Evolutionary conservation across 495 filamentous ascomycete species (phyloP).

Genomic region (Pseudomonodictys pantanalensis): DNA sequence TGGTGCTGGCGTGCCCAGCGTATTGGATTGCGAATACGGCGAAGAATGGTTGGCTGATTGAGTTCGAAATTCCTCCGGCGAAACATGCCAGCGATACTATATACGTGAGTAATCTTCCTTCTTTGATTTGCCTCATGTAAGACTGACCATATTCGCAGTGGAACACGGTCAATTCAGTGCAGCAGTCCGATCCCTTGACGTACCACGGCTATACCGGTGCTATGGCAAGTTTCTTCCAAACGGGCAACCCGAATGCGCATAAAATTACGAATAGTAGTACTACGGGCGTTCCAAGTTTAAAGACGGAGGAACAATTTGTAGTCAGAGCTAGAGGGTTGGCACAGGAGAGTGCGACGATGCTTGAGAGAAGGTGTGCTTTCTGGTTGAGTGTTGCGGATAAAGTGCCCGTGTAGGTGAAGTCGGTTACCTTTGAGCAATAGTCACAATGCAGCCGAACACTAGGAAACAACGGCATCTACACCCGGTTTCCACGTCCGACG

Average conservation of each 20-base stretch:
- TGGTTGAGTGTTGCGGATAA: constrained; percentile 43
- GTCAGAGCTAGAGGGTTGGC: constrained; percentile 36
- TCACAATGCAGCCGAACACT: constrained; percentile 26
- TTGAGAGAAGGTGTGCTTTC: constrained; percentile 53
- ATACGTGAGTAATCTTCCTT: constrained; percentile 44
- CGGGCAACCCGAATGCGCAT: constrained; percentile 57
- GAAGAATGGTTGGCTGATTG: constrained; percentile 50
- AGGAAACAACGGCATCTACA: too few species aligned
- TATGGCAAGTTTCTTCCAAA: constrained; percentile 58
- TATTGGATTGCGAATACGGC: constrained; percentile 55
- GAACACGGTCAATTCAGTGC: constrained; percentile 55
- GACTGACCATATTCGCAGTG: constrained; percentile 43
- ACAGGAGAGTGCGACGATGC: constrained; percentile 11
- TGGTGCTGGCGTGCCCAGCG: constrained; percentile 59
- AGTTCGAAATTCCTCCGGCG: constrained; percentile 59
- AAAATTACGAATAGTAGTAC: constrained; percentile 52
- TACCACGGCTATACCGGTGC: constrained; percentile 60
- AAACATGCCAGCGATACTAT: constrained; percentile 59
- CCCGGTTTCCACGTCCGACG: too few species aligned
- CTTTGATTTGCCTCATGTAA: neutral
- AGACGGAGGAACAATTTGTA: constrained; percentile 49
- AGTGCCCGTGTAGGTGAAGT: constrained; percentile 37
- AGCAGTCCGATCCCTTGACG: constrained; percentile 50
- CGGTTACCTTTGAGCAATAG: too few species aligned
- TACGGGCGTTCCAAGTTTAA: constrained; percentile 48